Evolutionary conservation across 2,329 filamentous ascomycete genomes (phyloP).

Genomic region (Cladosporium sphaerospermum): DNA sequence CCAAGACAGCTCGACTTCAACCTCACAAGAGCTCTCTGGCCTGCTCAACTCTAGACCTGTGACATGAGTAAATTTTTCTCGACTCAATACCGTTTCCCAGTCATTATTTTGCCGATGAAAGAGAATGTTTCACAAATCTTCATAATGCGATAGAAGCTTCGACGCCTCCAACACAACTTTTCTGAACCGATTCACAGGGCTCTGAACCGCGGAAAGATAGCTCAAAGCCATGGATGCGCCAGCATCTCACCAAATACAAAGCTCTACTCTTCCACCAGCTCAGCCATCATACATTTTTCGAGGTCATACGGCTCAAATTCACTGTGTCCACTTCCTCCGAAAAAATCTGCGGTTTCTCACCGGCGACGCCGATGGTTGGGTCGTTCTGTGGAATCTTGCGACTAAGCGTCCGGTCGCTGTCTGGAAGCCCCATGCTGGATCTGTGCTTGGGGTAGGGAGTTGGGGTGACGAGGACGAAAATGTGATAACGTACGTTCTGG

Average conservation of each 20-base stretch:
- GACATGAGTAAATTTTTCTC: too few species aligned
- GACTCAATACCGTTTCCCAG: too few species aligned
- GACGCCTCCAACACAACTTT: too few species aligned
- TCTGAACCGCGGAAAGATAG: neutral
- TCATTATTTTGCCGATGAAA: too few species aligned
- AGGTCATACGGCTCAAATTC: constrained; percentile 75
- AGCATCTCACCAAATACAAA: constrained; percentile 1
- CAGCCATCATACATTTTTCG: constrained; percentile 68
- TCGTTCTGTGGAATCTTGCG: constrained; percentile 77
- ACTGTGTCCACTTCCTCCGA: constrained; percentile 66
- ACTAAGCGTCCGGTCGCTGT: constrained; percentile 75
- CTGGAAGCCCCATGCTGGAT: constrained; percentile 76
- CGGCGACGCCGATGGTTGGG: constrained; percentile 84
- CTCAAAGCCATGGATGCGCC: neutral
- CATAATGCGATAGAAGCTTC: too few species aligned
- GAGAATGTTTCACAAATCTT: too few species aligned
- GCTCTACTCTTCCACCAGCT: constrained; percentile 36
- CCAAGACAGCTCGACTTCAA: too few species aligned
- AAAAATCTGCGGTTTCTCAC: constrained; percentile 72
- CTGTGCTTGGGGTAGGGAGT: constrained; percentile 66
- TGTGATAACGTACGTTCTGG: constrained; percentile 68
- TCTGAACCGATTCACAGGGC: too few species aligned
- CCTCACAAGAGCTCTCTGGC: too few species aligned
- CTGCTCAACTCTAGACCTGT: too few species aligned
- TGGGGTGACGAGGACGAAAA: constrained; percentile 65